These are phyloP conservation scores for Haberlea rhodopensis DNA, from an alignment of 257 asterid species.

Conservation along the genomic window DNA sequence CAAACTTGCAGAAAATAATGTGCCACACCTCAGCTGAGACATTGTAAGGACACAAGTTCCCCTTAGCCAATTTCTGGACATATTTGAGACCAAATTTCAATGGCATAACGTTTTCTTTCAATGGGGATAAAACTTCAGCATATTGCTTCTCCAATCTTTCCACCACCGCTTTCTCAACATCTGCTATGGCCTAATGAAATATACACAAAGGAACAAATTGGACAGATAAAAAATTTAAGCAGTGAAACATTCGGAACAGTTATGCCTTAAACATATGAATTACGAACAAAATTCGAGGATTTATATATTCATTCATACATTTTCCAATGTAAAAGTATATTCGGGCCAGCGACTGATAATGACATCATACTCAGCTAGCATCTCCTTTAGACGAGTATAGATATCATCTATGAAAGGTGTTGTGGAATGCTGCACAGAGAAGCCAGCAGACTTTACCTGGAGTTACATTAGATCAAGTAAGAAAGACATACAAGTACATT, in stretches of 20 bases:
- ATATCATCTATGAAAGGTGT: conserved; percentile 73
- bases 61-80: conserved; percentile 78
- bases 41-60: conserved; percentile 44
- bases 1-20: not conserved
- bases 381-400: conserved; percentile 70
- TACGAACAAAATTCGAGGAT: not conserved
- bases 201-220: conserved; percentile 1
- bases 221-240: not conserved
- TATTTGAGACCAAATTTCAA: conserved; percentile 82
- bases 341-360: conserved; percentile 94
- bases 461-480: conserved; percentile 19
- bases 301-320: conserved; percentile 37
- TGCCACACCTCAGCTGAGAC: conserved; percentile 57
- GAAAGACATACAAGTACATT: conserved; percentile 17
- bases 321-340: conserved; percentile 69
- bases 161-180: conserved; percentile 79
- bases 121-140: conserved; percentile 71
- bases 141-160: conserved; percentile 86
- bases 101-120: conserved; percentile 77
- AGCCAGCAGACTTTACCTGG: conserved; percentile 64
- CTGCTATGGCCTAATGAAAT: conserved; percentile 66
- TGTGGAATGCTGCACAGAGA: conserved; percentile 45
- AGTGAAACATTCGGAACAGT: not conserved
- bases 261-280: not conserved
- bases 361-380: conserved; percentile 69